Evolutionary conservation across 2,329 filamentous ascomycete genomes (phyloP), one percentile per base, ranked within the genome.

Genomic region (Sarocladium kiliense): DNA sequence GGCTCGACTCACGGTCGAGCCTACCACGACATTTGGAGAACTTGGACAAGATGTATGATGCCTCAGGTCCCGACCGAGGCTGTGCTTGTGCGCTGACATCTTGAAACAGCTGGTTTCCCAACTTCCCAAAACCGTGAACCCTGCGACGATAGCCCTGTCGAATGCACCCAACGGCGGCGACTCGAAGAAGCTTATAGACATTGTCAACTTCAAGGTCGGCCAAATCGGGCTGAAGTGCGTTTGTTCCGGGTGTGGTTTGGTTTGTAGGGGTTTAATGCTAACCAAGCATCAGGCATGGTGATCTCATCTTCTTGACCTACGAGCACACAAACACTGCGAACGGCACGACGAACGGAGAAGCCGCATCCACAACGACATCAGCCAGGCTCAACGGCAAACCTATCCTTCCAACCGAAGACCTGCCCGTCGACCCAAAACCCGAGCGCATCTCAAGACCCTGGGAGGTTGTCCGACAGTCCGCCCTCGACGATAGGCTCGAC

Each of bases 381-480:
- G 87, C 87, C 64, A 81, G 88, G 55, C 80, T 95, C n/a, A 92
- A 89, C 69, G 91, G 90, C 58, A 86, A 87, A 62, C 81, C 87
- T 27, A 82, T 94, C 41, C 74, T 86, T 16, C 81, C 86, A 19
- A 82, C 81, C 57, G 86, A 93, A 65, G 81, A 87, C 61, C 71
- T 82, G 3, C 82, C 84, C 42, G 79, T 88, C 66, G 79, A 84
- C 58, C 81, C 85, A 50, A 96, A 94, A 60, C 90, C 91, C 1
- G 68, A 73, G 56, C 65, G 67, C 45, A 71, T 73, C 58, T 62
- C 68, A 26, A 67, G 70, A 45, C 72, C 72, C 5, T 97, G 94
- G 94, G 94, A 99, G 66, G 83, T 88, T 9, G 88, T 97, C 16
- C 85, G 85, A 65, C 94, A 99, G 73, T 95, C 92, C 2, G 78